Base-by-base conservation (phyloP, 306 rosid genomes). In the Cicer arietinum region DNA sequence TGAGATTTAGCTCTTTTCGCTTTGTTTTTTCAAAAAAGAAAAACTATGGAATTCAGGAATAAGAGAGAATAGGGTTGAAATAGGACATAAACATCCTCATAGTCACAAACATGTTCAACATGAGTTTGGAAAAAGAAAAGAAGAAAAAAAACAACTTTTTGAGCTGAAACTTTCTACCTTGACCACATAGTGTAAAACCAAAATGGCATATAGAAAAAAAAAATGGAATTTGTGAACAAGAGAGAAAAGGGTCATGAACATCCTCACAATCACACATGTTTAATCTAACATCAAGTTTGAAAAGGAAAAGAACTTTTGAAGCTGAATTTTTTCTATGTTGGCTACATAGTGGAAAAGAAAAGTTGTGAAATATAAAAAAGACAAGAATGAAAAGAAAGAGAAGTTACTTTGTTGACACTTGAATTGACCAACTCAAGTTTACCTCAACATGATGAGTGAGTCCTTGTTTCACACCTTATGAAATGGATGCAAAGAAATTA, bases 361-460 rank as follows among this genome's bases (percentile, higher is more conserved):
- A 25, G 16, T 14, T n/a, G 16, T 39, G 17, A 71, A 54, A 71
- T 40, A 7, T 17, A 25, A 71, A n/a, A 44, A 72, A 8, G 7
- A 72, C 8, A 22, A 2, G 6, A 43, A 57, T 57, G 30, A 74
- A 59, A 67, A 14, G 42, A 75, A 48, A 39, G 5, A 70, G 56
- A 2, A 0, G 6, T 10, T 53, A 35, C 56, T 75, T 42, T 64
- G 73, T 20, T 40, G 64, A 50, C 72, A 50, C 14, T 37, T 60
- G 61, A 74, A 51, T 40, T 65, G 73, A 65, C 80, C 57, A 43
- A 65, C 57, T 41, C 50, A 65, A 41, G 57, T 10, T 52, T 53
- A 25, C 73, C 69, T 51, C 5, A 75, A 39, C 7, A 6, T 40
- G 41, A 48, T 50, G 72, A 75, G 30, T 18, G 64, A 76, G 16